A percentile compares a stretch with the other conserved stretches of the same genome.
phyloP scores from a whole-genome alignment of 345 rosid species.

The Sisymbrium altissimum region DNA sequence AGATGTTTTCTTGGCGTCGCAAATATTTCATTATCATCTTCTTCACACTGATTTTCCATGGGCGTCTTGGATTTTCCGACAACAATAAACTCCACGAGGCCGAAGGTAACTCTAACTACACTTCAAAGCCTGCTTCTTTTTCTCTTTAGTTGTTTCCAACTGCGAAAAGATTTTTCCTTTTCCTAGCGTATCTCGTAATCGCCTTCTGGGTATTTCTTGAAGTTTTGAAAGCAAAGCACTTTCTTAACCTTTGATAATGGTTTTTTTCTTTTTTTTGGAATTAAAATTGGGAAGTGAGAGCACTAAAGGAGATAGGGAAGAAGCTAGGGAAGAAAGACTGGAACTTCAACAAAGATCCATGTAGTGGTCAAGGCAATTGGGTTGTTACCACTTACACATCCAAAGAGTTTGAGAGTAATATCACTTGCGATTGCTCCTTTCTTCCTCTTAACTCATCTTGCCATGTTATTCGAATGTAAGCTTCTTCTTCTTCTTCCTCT shows the following conservation, averaged over 20 bases:
- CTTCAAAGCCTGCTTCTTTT: neutral
- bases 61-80: conserved; percentile 17
- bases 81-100: conserved; percentile 23
- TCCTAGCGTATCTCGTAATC: neutral
- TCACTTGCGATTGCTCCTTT: conserved; percentile 54
- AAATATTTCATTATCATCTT: conserved; percentile 19
- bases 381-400: conserved; percentile 1
- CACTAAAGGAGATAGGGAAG: conserved; percentile 57
- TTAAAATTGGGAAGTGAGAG: conserved; percentile 48
- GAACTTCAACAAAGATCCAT: conserved; percentile 70
- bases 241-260: neutral
- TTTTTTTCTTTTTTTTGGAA: neutral
- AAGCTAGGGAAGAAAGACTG: conserved; percentile 71
- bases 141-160: neutral
- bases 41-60: conserved; percentile 10
- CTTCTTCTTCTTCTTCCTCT: neutral
- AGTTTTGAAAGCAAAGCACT: neutral
- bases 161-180: neutral
- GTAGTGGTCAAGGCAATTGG: conserved; percentile 74
- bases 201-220: neutral
- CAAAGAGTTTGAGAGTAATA: conserved; percentile 48
- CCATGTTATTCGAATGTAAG: conserved; percentile 66
- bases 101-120: conserved; percentile 25
- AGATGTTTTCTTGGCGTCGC: conserved; percentile 9
- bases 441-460: conserved; percentile 44